Evolutionary conservation across 2,329 filamentous ascomycete genomes (phyloP).

Genomic region (Pseudocercospora cruenta): DNA sequence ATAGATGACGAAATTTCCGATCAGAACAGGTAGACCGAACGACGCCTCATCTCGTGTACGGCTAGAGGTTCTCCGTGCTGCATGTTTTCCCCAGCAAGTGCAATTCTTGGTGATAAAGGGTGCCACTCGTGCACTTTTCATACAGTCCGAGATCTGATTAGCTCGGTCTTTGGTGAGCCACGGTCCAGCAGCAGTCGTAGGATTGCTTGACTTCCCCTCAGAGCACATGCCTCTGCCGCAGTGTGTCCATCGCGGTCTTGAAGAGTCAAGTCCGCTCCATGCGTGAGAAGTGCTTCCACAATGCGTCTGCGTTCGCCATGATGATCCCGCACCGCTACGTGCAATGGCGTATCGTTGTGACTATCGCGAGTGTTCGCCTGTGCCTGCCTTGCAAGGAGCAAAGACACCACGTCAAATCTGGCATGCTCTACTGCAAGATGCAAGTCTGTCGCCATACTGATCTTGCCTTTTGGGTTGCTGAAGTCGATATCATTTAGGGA

Average conservation of each 20-base stretch:
- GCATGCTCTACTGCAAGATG: slow-evolving; percentile 2
- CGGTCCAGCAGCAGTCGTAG: not conserved
- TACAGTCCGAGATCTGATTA: not conserved
- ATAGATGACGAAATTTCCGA: too few species aligned
- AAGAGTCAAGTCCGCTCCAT: not conserved
- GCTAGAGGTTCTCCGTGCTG: too few species aligned
- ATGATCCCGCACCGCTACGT: not conserved
- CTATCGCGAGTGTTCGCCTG: not conserved
- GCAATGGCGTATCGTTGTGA: not conserved
- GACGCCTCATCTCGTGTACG: too few species aligned
- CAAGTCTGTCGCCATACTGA: slow-evolving; percentile 5
- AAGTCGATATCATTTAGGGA: not conserved
- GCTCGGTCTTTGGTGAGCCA: not conserved
- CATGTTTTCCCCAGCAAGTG: too few species aligned
- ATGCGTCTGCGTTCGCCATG: not conserved
- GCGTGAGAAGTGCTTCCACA: not conserved
- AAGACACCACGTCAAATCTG: not conserved
- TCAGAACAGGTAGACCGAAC: too few species aligned
- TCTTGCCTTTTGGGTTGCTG: not conserved
- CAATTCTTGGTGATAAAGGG: too few species aligned
- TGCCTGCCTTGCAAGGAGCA: not conserved
- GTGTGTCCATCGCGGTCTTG: not conserved
- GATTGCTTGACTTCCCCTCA: not conserved
- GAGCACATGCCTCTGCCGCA: not conserved
- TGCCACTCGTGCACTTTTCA: not conserved